phyloP scores from a whole-genome alignment of 768 basidiomycete species.

The Agaricus bisporus region DNA sequence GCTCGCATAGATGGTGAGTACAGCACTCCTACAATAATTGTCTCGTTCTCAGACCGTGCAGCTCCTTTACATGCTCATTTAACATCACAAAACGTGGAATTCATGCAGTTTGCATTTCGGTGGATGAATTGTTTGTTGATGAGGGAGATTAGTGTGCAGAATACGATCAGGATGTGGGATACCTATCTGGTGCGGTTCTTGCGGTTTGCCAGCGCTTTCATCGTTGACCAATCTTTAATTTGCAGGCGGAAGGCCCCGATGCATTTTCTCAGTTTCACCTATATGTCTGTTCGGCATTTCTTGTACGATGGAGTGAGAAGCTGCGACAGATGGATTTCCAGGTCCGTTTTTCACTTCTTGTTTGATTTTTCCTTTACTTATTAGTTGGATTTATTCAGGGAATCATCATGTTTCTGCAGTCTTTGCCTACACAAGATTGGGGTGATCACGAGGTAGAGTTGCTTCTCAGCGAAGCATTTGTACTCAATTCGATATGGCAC shows the following conservation, averaged over 20 bases:
- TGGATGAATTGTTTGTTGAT: constrained; percentile 99
- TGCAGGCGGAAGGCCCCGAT: constrained; percentile 96
- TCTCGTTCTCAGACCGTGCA: constrained; percentile 21
- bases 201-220: background rate
- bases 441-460: constrained; percentile 94
- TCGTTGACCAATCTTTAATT: too few species aligned
- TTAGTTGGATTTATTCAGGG: constrained; percentile 44
- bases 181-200: constrained; percentile 74
- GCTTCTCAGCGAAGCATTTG: constrained; percentile 92
- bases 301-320: constrained; percentile 92
- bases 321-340: constrained; percentile 98
- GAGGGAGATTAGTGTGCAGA: constrained; percentile 95
- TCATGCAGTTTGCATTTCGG: constrained; percentile 99
- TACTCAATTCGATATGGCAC: constrained; percentile 89
- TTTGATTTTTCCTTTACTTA: background rate
- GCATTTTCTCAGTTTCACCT: constrained; percentile 99
- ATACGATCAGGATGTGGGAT: constrained; percentile 99
- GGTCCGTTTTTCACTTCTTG: constrained; percentile 37
- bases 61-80: constrained; percentile 86
- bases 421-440: constrained; percentile 89
- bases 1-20: constrained; percentile 73
- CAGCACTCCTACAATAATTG: too few species aligned
- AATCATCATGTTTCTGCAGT: constrained; percentile 98
- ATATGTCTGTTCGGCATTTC: constrained; percentile 96
- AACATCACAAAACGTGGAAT: constrained; percentile 89